These are phyloP conservation scores for Volutella citrinella DNA, from an alignment of 2,329 filamentous ascomycete genomes.

Conservation along the genomic window DNA sequence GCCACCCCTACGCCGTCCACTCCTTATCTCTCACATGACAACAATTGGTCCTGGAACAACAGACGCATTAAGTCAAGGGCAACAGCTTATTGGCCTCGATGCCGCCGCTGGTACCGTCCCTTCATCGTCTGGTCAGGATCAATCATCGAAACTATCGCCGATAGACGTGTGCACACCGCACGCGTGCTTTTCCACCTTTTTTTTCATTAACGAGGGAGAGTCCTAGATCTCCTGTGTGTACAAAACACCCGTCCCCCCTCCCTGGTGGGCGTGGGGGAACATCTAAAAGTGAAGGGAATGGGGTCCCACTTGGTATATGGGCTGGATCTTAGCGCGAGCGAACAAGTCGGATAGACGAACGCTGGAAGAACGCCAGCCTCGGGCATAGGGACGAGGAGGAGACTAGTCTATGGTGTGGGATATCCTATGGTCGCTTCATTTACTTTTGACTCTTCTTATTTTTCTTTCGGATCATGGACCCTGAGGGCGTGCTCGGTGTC, in stretches of 20 bases:
- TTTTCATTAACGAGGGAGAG: slow-evolving; percentile 18
- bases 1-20: slow-evolving; percentile 37
- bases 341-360: slow-evolving; percentile 12
- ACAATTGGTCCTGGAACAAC: no score
- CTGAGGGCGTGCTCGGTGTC: slow-evolving; percentile 17
- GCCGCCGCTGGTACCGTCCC: no score
- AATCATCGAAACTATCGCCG: slow-evolving; percentile 11
- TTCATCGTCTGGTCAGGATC: no score
- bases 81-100: no score
- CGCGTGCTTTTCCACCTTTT: slow-evolving; percentile 18
- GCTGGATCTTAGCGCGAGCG: slow-evolving; percentile 15
- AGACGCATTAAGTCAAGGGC: no score
- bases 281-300: slow-evolving; percentile 19
- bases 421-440: slow-evolving; percentile 29
- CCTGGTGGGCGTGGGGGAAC: slow-evolving; percentile 8
- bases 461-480: slow-evolving; percentile 19
- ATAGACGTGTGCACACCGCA: slow-evolving; percentile 19
- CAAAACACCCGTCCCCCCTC: slow-evolving; percentile 12
- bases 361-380: slow-evolving; percentile 11
- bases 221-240: slow-evolving; percentile 22
- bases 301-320: slow-evolving; percentile 21
- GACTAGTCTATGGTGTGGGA: slow-evolving; percentile 20
- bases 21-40: slow-evolving; percentile 33
- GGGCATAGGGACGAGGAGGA: slow-evolving; percentile 10
- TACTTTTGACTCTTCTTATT: slow-evolving; percentile 27